phyloP scores from a whole-genome alignment of 108 stramenopile genomes.

The Nitzschia sp. region DNA sequence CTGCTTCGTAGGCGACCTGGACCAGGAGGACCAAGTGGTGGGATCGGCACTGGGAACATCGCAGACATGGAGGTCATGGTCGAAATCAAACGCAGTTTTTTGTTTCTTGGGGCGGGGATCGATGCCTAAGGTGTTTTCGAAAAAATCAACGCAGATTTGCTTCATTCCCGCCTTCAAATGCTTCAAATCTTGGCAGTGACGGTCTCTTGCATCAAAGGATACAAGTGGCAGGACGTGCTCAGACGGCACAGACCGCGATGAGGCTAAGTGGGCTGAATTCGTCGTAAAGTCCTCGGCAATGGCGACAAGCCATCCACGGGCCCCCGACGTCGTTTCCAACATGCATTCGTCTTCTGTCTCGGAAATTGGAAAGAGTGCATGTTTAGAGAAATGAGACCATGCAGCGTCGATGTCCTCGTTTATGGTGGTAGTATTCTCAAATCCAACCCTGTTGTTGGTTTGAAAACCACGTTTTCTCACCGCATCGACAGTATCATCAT shows the following conservation, averaged over 20 bases:
- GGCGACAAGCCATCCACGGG: background rate
- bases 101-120: background rate
- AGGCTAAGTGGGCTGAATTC: no score
- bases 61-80: no score
- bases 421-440: background rate
- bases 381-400: background rate
- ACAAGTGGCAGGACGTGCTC: background rate
- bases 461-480: background rate
- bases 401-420: background rate
- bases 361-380: background rate
- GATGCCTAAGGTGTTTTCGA: background rate
- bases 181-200: background rate
- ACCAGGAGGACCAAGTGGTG: no score
- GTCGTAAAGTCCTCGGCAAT: background rate
- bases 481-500: background rate
- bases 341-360: background rate
- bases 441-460: background rate
- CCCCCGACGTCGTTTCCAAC: background rate
- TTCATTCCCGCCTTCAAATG: background rate
- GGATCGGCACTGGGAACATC: no score
- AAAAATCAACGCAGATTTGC: background rate
- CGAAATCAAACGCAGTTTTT: no score
- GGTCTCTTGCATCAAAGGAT: background rate
- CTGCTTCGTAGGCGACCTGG: no score
- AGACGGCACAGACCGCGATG: background rate